Base-by-base conservation (phyloP, 352 stramenopile genomes). In the Poterioochromonas sp. region DNA sequence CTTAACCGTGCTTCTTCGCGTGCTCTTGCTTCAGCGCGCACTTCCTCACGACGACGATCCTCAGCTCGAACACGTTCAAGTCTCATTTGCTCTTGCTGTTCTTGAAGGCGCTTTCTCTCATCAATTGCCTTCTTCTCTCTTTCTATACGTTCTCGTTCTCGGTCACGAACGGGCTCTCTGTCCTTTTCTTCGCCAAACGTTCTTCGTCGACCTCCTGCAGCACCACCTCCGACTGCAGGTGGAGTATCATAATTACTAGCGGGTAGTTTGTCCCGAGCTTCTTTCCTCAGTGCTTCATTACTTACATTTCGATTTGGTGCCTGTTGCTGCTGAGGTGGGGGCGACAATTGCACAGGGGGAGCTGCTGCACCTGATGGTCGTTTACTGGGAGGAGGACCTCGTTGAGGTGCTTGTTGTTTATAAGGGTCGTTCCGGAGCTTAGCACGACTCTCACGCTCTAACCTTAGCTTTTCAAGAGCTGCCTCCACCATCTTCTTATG, bases 401-500 rank as follows among this genome's bases (percentile, higher is more conserved):
- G 43, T 51, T 51, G 43, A 5, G 5, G 43, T 51, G 18, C 43
- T 51, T 51, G 43, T 18, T 51, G 43, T 20, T 51, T 51, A 18
- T 18, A 5, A 20, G 5, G 43, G 5, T 18, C 49, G 22, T 22
- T 70, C n/a, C 41, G 3, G 41, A 39, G 0, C 18, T 81, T 65
- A 1, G 70, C 69, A 29, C 82, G 68, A 29, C 35, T 32, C 22
- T 80, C 65, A 29, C 84, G 62, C 60, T 88, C 85, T 51, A 78
- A 53, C 0, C 83, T 69, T 0, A 88, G 78, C n/a, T 82, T 82
- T 32, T 77, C 80, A 41, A 88, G 77, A 47, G 85, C 85, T 5
- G 73, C 44, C 78, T 88, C 83, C 8, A 88, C 84, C 47, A 83
- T 82, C 43, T 79, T 78, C 39, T 81, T 79, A 2, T 84, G 64